Evolutionary conservation across 371 early-diverging fungal genomes (phyloP), one percentile per base, ranked within the genome.

Genomic region (Mortierella sp.): DNA sequence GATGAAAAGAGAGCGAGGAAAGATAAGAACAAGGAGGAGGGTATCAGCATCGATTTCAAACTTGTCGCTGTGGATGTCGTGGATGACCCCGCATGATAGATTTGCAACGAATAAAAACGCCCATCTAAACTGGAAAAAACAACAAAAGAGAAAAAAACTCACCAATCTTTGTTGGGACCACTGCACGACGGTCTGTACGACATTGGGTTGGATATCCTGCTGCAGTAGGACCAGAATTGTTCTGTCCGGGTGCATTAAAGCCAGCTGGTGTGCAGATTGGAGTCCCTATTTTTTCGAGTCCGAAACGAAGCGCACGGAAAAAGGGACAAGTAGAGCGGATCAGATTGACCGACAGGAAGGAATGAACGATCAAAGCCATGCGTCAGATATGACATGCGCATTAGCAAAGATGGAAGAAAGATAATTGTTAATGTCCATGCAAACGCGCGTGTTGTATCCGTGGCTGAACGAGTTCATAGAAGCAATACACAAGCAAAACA

Each of bases 131-230:
- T 41, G 43, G 49, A 56, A 70, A 74, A 29, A 51, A 65, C 35
- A 35, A 49, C 24, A 48, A 63, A 55, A 5, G 12, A 27, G 27
- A 27, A 56, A 29, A 51, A 32, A 38, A 73, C 84, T 68, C 63
- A 84, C 84, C 81, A 84, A 70, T 76, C 56, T 81, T 46, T 18
- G 71, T 78, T 74, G 78, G 29, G 60, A 38, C 81, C 76, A 75
- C 55, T 78, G 81, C 75, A 81, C 77, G 81, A 76, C 55, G 51
- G 46, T 75, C 70, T 75, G 55, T 72, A 56, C 46, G 72, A 51
- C 21, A 70, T 43, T 75, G 29, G 70, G 63, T 54, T 72, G 78
- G 63, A 84, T 71, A 29, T 80, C 74, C 27, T 75, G 54, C 55
- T 80, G 76, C 21, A 81, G 60, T 2, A 84, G 44, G 56, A 74